Conservation (phyloP, 805 yeast species). For the Hanseniaspora clermontiae region DNA sequence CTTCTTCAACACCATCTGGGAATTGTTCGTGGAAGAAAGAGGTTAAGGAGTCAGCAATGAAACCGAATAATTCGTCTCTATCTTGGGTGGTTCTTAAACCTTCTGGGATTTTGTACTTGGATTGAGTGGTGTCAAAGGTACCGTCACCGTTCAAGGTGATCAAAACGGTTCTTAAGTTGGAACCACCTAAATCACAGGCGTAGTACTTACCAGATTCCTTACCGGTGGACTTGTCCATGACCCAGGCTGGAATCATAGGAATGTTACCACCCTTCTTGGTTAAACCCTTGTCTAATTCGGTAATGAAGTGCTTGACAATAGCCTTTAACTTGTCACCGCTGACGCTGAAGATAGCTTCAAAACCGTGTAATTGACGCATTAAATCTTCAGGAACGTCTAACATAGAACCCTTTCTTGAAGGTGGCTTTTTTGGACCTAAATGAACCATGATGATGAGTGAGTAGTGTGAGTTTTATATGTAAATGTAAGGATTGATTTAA, state of each 20-base stretch:
- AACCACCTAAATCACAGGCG: conserved; percentile 95
- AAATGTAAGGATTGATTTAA: neutral
- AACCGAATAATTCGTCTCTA: conserved; percentile 62
- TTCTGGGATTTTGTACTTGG: conserved; percentile 70
- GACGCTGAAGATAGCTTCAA: conserved; percentile 54
- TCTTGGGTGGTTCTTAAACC: conserved; percentile 64
- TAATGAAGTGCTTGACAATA: conserved; percentile 63
- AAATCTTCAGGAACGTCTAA: conserved; percentile 56
- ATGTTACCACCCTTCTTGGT: conserved; percentile 66
- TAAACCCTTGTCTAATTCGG: conserved; percentile 73
- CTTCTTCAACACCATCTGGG: conserved; percentile 48
- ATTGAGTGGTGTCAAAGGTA: conserved; percentile 73
- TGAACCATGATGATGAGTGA: conserved; percentile 47
- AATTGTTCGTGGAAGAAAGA: conserved; percentile 53
- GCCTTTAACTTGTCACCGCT: conserved; percentile 45
- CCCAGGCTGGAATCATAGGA: conserved; percentile 98
- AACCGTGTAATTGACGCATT: conserved; percentile 41
- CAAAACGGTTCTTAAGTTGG: conserved; percentile 84
- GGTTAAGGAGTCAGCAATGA: conserved; percentile 71
- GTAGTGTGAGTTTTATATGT: neutral
- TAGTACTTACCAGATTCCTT: conserved; percentile 76
- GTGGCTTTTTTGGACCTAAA: conserved; percentile 74
- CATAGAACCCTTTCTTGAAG: conserved; percentile 58
- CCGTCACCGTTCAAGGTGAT: conserved; percentile 74
- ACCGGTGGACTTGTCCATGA: conserved; percentile 85